phyloP scores from a whole-genome alignment of 2,329 filamentous ascomycete species.

The Alternaria sp. region DNA sequence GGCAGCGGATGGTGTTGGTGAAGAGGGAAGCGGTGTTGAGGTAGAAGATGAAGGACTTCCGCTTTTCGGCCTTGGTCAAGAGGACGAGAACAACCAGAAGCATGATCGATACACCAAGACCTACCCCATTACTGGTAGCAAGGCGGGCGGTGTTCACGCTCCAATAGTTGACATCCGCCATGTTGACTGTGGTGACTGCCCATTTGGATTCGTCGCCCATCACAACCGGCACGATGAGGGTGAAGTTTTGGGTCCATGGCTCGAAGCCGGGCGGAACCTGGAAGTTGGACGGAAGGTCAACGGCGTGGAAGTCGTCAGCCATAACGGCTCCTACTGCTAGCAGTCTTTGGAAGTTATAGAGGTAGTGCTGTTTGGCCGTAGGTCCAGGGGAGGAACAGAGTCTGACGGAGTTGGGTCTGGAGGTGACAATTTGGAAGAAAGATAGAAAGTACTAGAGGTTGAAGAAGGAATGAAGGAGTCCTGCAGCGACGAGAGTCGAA shows the following conservation, averaged over 20 bases:
- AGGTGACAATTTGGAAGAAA: not conserved
- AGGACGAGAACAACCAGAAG: conserved; percentile 70
- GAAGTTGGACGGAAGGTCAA: conserved; percentile 10
- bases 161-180: conserved; percentile 55
- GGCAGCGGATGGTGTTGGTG: conserved; percentile 65
- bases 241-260: conserved; percentile 60
- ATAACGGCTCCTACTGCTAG: conserved; percentile 10
- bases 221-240: conserved; percentile 45
- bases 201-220: conserved; percentile 46
- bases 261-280: conserved; percentile 50
- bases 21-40: conserved; percentile 69
- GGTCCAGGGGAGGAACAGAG: not conserved
- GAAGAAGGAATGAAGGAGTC: conserved; percentile 7
- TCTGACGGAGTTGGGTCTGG: not conserved
- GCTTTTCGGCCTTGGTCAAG: conserved; percentile 70
- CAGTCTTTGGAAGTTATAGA: not conserved
- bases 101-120: conserved; percentile 71
- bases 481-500: not conserved
- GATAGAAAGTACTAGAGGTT: not conserved
- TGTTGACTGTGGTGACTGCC: conserved; percentile 45
- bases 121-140: conserved; percentile 70
- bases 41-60: conserved; percentile 67
- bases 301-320: conserved; percentile 1
- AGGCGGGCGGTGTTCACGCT: conserved; percentile 56
- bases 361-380: not conserved